Evolutionary conservation across 1,284 basidiomycete genomes (phyloP).

Genomic region (Boletus mariae): DNA sequence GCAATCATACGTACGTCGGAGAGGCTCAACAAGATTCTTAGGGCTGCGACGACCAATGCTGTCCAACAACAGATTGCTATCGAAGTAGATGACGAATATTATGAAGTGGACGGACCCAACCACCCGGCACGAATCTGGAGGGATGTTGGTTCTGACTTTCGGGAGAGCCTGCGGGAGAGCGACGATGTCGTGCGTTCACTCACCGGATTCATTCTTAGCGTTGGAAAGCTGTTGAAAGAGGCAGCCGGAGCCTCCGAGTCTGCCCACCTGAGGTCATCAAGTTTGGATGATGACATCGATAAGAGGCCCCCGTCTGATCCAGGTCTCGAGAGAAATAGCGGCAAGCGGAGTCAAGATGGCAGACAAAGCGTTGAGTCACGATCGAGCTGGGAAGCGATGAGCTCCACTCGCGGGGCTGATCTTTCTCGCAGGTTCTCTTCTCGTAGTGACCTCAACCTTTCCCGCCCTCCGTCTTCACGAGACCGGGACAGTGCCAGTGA

Average conservation of each 20-base stretch:
- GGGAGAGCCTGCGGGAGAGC: conserved; percentile 64
- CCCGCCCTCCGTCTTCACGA: conserved; percentile 28
- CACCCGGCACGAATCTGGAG: conserved; percentile 61
- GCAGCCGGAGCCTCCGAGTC: conserved; percentile 34
- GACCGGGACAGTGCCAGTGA: conserved; percentile 28
- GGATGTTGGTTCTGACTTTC: conserved; percentile 61
- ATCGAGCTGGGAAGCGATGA: conserved; percentile 52
- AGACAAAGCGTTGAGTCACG: conserved; percentile 53
- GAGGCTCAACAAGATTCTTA: conserved; percentile 57
- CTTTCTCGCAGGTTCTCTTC: conserved; percentile 30
- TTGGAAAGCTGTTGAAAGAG: conserved; percentile 66
- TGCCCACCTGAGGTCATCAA: conserved; percentile 44
- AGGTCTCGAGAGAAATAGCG: conserved; percentile 33
- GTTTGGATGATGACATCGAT: conserved; percentile 44
- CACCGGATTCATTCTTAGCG: conserved; percentile 68
- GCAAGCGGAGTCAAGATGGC: conserved; percentile 49
- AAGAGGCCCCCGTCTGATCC: conserved; percentile 35
- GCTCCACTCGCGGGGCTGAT: conserved; percentile 20
- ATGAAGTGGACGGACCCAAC: conserved; percentile 24
- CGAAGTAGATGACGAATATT: conserved; percentile 53
- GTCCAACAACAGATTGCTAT: conserved; percentile 70
- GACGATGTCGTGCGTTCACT: conserved; percentile 73
- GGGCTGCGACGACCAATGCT: conserved; percentile 51
- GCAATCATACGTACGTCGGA: conserved; percentile 62
- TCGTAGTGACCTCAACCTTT: conserved; percentile 32